A percentile compares a stretch with the other conserved stretches of the same genome.
These are phyloP conservation scores for Solanum dulcamara DNA, from an alignment of 257 asterid species.

Conservation along the genomic window DNA sequence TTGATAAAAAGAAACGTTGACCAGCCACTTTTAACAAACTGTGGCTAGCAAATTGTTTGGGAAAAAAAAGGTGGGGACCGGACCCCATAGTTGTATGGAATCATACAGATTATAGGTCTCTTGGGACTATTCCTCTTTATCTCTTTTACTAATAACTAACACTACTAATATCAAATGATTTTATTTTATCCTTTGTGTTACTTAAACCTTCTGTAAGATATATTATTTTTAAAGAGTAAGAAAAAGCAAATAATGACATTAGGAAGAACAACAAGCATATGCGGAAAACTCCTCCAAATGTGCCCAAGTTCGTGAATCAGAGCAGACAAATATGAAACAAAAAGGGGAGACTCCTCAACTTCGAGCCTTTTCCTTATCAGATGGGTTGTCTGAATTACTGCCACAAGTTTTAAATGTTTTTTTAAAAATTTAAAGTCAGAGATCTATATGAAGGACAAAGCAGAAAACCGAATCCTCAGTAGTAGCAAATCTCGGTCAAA, in stretches of 20 bases:
- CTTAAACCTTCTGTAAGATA: neutral
- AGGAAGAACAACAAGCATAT: no score
- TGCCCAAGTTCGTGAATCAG: neutral
- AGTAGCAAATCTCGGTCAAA: neutral
- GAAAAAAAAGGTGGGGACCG: no score
- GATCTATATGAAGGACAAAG: neutral
- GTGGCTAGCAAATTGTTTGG: no score
- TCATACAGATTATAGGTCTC: neutral
- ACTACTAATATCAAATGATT: neutral
- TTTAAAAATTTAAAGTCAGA: neutral
- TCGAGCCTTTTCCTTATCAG: neutral
- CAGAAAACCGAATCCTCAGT: neutral
- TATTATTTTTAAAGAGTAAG: neutral
- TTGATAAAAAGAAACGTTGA: no score
- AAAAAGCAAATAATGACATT: neutral
- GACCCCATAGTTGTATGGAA: no score
- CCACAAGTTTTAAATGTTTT: constrained; percentile 2
- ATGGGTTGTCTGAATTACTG: constrained; percentile 3
- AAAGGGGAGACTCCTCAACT: neutral
- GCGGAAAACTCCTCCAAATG: no score
- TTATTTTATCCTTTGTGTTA: neutral
- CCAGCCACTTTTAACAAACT: no score
- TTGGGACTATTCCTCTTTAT: neutral
- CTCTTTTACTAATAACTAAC: neutral
- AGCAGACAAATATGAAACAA: constrained; percentile 2